Base-by-base conservation (phyloP, 257 asterid genomes). In the Ehretia macrophylla region DNA sequence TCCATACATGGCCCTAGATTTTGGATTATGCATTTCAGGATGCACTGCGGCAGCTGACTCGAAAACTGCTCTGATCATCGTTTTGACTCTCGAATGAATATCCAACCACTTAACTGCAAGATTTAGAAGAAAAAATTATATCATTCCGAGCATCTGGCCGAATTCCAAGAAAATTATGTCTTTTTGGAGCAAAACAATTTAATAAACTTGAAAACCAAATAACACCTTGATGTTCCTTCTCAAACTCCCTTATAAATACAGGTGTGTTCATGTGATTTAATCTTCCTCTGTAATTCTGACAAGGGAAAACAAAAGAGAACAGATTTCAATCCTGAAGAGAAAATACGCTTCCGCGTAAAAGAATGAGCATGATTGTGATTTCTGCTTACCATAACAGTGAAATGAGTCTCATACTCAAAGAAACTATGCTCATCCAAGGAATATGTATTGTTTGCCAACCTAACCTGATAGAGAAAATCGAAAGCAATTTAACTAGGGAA, bases 1-100 rank as follows among this genome's bases (percentile, higher is more conserved):
- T 21, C 97, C 99, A 72, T 88, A 92, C 79, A 88, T 92, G 63
- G 99, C 96, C 80, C 97, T 80, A 35, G 99, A 88, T 39, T 71
- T 88, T 51, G 86, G 82, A 56, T 84, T 79, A 48, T 86, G 96
- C 95, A 92, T 88, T 82, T 84, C 95, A 13, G 97, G 99, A 77
- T 88, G 95, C 72, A 86, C 87, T 11, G 59, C 52, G 11, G 95
- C 91, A 71, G 99, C 99, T 17, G 95, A 67, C 81, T 86, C 96
- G 49, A 92, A 88, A 67, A 85, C 87, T 27, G 82, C 81, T 77
- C 84, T 84, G 70, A 92, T 80, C 97, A 88, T 92, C 56, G 60
- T 73, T 67, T 68, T 77, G 66, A 92, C 75, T 70, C 95, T 75
- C 56, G 54, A 70, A 78, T 92, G 96, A 71, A 92, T 88, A 71